Base-by-base conservation (phyloP, 2,329 filamentous ascomycete genomes). In the Beauveria caledonica region DNA sequence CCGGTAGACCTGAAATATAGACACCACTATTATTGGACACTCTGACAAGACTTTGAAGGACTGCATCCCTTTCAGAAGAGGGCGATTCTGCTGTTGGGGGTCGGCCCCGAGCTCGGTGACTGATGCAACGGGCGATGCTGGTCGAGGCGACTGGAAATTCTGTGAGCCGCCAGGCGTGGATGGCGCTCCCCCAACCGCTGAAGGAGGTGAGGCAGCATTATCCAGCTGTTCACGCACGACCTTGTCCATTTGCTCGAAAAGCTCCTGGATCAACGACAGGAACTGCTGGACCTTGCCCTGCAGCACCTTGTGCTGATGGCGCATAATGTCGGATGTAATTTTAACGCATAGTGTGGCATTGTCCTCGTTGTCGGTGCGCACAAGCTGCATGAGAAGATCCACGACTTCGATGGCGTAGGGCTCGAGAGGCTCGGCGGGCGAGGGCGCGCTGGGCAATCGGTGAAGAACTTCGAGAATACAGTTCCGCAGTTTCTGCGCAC, bases 341-440 rank as follows among this genome's bases (percentile, higher is more conserved):
- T 99, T 99, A 76, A 99, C 91, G 72, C 93, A 97, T 64, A 99
- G 78, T n/a, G 95, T 91, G 2, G 93, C 94, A 80, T 99, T 99
- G 64, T 99, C 94, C 75, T 99, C 94, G 68, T 99, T 99, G 74
- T 99, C 94, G 46, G 86, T 88, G 66, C 88, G 86, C 62, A 97
- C 92, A 62, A 99, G 78, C 59, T 85, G 83, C 86, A 97, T 93
- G 64, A 97, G 81, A 65, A 96, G 81, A 70, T 97, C 92, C 62
- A 97, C 90, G 63, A 96, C 87, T 70, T 95, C 90, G 65, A 86
- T 83, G 44, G 93, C 92, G 73, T 93, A 95, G 0, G 87, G 89
- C 72, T 97, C 92, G 74, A 97, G 87, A 1, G 86, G 86, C 68
- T 97, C 92, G 58, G 85, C 76, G 2, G 90, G 87, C 44, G 81